Base-by-base conservation (phyloP, 2,329 filamentous ascomycete genomes). In the Huntiella omanensis region DNA sequence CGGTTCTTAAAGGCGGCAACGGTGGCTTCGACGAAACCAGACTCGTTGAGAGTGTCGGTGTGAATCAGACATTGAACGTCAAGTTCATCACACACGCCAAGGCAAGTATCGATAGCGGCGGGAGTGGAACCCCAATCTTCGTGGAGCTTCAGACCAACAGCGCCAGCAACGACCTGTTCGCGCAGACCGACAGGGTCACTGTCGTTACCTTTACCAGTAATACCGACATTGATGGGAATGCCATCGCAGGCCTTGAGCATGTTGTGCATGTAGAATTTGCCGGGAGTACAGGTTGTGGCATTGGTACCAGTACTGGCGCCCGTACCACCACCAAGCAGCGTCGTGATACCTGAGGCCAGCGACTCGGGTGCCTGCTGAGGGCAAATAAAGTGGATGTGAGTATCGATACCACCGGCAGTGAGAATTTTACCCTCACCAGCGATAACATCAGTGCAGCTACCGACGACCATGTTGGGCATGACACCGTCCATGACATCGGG, bases 401-500 rank as follows among this genome's bases (percentile, higher is more conserved):
- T 76, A 60, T 96, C 88, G 52, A 94, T 75, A 1, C 83, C 88
- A 53, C 88, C 88, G 1, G 86, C 83, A 0, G 88, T 96, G 45
- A 96, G 65, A 52, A 96, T 95, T 64, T 83, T 83, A 54, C 82
- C 77, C 63, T 96, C 88, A 11, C 77, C 87, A 13, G 88, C 85
- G 58, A 96, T 77, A 16, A 95, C 84, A 65, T 96, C 88, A 0
- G 88, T 96, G 53, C 82, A 84, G 52, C 79, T 80, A 8, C 88
- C 88, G 7, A 95, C 75, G 1, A 94, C 66, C 77, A 96, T 76
- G 47, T 77, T 70, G 0, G 75, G 68, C 49, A 80, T 69, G 5
- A 96, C 84, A 4, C 83, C 83, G 32, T 91, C 80, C 88, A 95
- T 95, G 40, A 93, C 76, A 62, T 96, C 88, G n/a, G 88, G 88